phyloP scores from a whole-genome alignment of 2,329 filamentous ascomycete genomes.

The Bipolaris gigantea region DNA sequence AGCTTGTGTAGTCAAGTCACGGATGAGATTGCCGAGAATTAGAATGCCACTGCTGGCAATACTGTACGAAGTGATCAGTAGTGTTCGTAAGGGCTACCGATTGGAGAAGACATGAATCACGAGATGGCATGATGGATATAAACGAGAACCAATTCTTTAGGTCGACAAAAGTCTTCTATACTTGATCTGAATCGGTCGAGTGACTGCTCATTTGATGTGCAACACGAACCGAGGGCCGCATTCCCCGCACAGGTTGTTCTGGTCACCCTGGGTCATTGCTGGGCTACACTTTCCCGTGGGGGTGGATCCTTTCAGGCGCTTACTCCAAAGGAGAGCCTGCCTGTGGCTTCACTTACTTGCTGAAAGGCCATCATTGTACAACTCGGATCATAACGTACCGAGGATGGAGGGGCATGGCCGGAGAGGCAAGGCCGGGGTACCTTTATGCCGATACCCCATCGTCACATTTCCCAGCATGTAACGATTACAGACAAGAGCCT shows the following conservation, averaged over 20 bases:
- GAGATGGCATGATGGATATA: no score
- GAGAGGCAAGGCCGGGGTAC: conserved; percentile 1
- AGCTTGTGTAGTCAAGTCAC: no score
- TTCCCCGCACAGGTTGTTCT: conserved; percentile 12
- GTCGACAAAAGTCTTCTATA: no score
- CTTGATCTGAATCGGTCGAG: background rate
- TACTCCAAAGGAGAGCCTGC: background rate
- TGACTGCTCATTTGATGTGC: background rate
- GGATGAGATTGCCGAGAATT: no score
- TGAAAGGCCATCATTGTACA: conserved; percentile 1
- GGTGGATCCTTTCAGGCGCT: conserved; percentile 8
- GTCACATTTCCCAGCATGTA: conserved; percentile 4
- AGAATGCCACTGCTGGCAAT: no score
- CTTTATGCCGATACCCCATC: conserved; percentile 13
- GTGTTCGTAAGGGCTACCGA: no score
- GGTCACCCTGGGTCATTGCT: background rate
- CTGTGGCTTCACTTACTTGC: background rate
- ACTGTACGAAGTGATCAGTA: no score
- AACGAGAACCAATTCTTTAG: no score
- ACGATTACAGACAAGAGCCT: conserved; percentile 1
- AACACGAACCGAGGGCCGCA: background rate
- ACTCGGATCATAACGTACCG: conserved; percentile 14
- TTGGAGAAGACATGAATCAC: no score
- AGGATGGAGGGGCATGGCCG: conserved; percentile 4
- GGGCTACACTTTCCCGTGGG: conserved; percentile 7